Evolutionary conservation across 306 rosid genomes (phyloP).

Genomic region (Mucuna pruriens): DNA sequence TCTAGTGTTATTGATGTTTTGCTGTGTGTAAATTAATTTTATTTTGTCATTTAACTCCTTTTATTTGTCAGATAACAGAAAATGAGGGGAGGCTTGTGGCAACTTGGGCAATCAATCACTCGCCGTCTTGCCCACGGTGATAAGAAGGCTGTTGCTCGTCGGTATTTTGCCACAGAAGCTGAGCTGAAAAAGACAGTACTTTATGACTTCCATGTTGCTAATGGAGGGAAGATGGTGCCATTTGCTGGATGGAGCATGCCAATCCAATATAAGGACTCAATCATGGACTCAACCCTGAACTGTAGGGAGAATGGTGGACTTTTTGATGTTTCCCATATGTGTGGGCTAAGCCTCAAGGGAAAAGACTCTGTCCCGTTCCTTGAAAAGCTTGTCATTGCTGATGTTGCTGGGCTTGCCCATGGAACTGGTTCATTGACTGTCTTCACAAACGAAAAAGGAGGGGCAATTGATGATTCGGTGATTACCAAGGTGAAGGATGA

Average conservation of each 20-base stretch:
- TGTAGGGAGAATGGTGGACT: slow-evolving; percentile 82
- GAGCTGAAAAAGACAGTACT: slow-evolving; percentile 86
- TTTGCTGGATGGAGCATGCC: slow-evolving; percentile 99
- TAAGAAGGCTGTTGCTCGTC: slow-evolving; percentile 73
- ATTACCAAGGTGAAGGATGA: slow-evolving; percentile 81
- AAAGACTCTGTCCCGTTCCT: slow-evolving; percentile 72
- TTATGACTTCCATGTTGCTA: slow-evolving; percentile 77
- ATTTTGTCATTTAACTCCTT: background rate
- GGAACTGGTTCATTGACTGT: slow-evolving; percentile 86
- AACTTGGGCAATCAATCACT: slow-evolving; percentile 78
- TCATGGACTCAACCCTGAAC: slow-evolving; percentile 84
- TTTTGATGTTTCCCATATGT: slow-evolving; percentile 90
- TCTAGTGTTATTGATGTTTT: background rate
- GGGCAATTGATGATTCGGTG: slow-evolving; percentile 89
- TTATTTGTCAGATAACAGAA: slow-evolving; percentile 36
- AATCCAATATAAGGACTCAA: slow-evolving; percentile 90
- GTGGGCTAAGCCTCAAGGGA: slow-evolving; percentile 91
- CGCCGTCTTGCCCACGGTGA: slow-evolving; percentile 75
- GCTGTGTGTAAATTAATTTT: background rate
- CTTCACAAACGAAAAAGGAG: slow-evolving; percentile 91
- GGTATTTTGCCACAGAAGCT: slow-evolving; percentile 67
- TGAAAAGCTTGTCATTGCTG: slow-evolving; percentile 87
- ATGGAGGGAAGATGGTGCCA: slow-evolving; percentile 95
- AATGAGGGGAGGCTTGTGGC: slow-evolving; percentile 77
- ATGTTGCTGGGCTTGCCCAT: slow-evolving; percentile 77